Evolutionary conservation across 2,329 filamentous ascomycete genomes (phyloP).

Genomic region (Parastagonospora nodorum): DNA sequence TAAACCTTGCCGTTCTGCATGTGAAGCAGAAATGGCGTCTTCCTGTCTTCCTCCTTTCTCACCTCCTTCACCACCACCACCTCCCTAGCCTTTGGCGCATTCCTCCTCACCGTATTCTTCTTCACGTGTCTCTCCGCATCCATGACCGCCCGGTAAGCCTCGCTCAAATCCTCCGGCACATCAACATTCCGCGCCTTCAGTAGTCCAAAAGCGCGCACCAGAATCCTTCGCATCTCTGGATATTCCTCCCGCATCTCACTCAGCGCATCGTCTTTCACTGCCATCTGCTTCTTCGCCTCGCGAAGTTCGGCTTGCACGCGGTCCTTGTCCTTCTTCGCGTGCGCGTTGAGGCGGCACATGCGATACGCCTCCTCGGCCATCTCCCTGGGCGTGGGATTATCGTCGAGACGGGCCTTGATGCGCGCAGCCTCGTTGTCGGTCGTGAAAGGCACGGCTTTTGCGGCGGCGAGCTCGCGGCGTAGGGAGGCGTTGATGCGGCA

Average conservation of each 20-base stretch:
- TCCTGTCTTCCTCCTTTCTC: background rate
- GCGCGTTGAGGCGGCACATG: slow-evolving; percentile 5
- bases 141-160: slow-evolving; percentile 1
- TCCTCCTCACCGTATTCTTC: background rate
- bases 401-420: slow-evolving; percentile 1
- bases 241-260: slow-evolving; percentile 3
- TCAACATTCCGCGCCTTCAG: slow-evolving; percentile 2
- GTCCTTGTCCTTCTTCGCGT: background rate
- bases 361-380: slow-evolving; percentile 7
- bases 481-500: background rate
- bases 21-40: slow-evolving; percentile 2
- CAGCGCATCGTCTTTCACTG: slow-evolving; percentile 6
- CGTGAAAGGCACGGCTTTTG: background rate
- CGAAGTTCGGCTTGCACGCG: background rate
- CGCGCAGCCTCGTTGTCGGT: slow-evolving; percentile 3
- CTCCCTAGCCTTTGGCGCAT: background rate
- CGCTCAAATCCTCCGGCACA: slow-evolving; percentile 5
- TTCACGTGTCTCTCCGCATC: background rate
- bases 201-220: slow-evolving; percentile 1
- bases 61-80: background rate
- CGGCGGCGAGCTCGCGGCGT: background rate
- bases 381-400: background rate
- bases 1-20: slow-evolving; percentile 3
- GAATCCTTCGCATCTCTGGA: background rate
- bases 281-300: background rate